Base-by-base conservation (phyloP, 2,329 filamentous ascomycete genomes). In the Aspergillus sojae region DNA sequence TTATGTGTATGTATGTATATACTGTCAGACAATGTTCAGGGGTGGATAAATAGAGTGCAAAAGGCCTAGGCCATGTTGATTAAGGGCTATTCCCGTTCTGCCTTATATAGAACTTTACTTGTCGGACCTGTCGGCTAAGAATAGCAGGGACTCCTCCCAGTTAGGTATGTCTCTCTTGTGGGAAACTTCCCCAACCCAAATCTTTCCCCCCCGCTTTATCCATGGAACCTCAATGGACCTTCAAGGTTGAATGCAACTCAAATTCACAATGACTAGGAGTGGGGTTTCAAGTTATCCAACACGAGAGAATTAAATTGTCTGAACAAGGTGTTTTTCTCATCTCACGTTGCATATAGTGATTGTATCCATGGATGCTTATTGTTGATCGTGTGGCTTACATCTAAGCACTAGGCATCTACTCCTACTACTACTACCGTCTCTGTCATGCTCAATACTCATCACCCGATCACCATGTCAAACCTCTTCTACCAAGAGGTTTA, bases 151-250 rank as follows among this genome's bases (percentile, higher is more conserved):
- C 34, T 23, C n/a, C 5, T 23, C 43, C 21, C 5, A 46, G 46
- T 50, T 48, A 48, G 45, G 46, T 19, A 52, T 28, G 48, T 21
- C 23, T 50, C 46, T 50, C 46, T 19, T 28, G 30, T 50, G 9
- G 46, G 46, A 50, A 41, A 58, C 43, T 59, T 59, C 46, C 34
- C 46, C 46, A 54, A 59, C 16, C 57, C 45, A 32, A 56, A 50
- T 54, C 43, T 32, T 30, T 52, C 16, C 21, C 60, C 48, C 52
- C 56, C 16, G 19, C 39, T 7, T 41, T 48, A 63, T 28, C 63
- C 63, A 62, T 62, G 63, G 63, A 62, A 62, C 21, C 57, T 32
- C 57, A 52, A 52, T 52, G 26, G 26, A 28, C 46, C 46, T 50
- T 50, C 46, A 19, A 26, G 5, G 26, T 30, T 52, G 9, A 30